Conservation (phyloP, 75 land plant species). For the Larix kaempferi region DNA sequence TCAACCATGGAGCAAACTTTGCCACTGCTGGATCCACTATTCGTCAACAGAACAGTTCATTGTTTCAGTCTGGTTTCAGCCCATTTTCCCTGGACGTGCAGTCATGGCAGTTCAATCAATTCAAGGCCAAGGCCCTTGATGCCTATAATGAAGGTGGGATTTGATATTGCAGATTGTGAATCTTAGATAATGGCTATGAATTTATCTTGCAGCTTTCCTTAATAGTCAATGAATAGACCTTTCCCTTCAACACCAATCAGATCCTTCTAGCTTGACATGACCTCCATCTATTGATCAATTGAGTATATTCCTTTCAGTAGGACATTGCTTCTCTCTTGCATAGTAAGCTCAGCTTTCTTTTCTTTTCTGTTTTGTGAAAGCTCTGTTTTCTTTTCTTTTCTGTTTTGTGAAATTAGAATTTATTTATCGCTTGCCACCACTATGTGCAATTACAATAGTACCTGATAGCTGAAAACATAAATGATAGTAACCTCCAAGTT, state of each 20-base stretch:
- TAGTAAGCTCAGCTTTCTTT: too few species aligned
- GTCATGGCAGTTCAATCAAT: conserved; percentile 36
- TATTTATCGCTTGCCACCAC: too few species aligned
- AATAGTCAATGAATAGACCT: background rate
- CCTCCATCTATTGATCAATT: background rate
- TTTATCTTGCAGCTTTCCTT: background rate
- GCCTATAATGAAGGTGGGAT: conserved; percentile 32
- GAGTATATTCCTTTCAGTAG: too few species aligned
- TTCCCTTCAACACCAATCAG: background rate
- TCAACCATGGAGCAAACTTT: conserved; percentile 68
- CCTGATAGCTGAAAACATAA: too few species aligned
- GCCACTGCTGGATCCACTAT: conserved; percentile 69
- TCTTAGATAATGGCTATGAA: background rate
- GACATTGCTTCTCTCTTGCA: too few species aligned
- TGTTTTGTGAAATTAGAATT: too few species aligned
- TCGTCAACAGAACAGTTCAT: conserved; percentile 27
- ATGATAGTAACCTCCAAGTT: too few species aligned
- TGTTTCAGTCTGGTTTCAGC: conserved; percentile 31
- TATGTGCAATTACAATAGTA: too few species aligned
- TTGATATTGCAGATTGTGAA: background rate
- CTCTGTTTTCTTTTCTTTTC: too few species aligned
- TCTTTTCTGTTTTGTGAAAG: too few species aligned
- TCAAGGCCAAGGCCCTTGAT: conserved; percentile 24
- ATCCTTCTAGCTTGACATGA: background rate
- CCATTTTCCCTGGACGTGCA: conserved; percentile 61